These are phyloP conservation scores for Phytophthora vignae DNA, from an alignment of 352 stramenopile species.

Conservation along the genomic window DNA sequence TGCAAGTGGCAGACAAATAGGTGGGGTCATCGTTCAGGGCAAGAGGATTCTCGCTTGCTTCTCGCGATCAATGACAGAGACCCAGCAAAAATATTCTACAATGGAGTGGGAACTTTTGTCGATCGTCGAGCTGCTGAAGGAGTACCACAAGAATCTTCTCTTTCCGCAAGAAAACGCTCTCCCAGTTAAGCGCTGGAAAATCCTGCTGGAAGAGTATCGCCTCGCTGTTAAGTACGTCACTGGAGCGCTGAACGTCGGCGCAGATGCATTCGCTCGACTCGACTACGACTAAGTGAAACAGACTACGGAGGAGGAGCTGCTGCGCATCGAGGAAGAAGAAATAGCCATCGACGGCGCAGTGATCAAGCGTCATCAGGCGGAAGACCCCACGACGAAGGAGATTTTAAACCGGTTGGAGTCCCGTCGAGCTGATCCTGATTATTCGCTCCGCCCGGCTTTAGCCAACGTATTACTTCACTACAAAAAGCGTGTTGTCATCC, in stretches of 20 bases:
- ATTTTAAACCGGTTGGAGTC: background rate
- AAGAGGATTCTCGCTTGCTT: constrained; percentile 18
- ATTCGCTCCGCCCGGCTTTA: constrained; percentile 2
- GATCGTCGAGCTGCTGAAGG: no score
- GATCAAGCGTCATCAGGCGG: constrained; percentile 14
- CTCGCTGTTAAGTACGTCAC: constrained; percentile 5
- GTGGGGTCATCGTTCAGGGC: constrained; percentile 10
- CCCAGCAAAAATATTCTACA: constrained; percentile 4
- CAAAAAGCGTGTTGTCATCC: constrained; percentile 13
- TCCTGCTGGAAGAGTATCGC: constrained; percentile 8
- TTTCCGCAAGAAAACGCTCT: no score
- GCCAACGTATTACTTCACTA: constrained; percentile 2
- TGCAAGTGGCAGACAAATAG: constrained; percentile 5
- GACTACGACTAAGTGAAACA: constrained; percentile 15
- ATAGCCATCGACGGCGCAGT: constrained; percentile 4
- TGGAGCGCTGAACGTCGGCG: constrained; percentile 10
- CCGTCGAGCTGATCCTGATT: constrained; percentile 4
- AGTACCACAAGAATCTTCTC: no score
- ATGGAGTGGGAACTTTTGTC: background rate
- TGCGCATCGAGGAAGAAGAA: constrained; percentile 7
- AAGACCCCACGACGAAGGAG: background rate
- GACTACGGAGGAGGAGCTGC: constrained; percentile 7
- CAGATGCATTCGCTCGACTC: constrained; percentile 9
- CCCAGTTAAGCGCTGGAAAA: background rate
- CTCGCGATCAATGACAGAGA: constrained; percentile 3